Evolutionary conservation across 257 asterid genomes (phyloP), one percentile per base, ranked within the genome.

Genomic region (Nemophila menziesii): DNA sequence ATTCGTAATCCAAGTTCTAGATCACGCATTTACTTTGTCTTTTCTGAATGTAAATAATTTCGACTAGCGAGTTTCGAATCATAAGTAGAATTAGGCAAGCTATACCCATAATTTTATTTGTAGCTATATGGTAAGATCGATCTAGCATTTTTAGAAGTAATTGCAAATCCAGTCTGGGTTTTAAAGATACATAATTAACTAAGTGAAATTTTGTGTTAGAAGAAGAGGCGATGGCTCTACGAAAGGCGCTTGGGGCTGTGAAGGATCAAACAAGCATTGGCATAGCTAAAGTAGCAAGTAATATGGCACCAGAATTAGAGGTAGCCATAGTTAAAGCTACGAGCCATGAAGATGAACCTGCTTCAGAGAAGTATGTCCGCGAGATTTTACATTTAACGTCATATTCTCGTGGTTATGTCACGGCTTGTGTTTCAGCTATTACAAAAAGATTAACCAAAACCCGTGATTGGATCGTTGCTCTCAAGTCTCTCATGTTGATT

Each of bases 241-340:
- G 86, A 16, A 77, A 77, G 48, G 86, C 86, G 39, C 70, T 77
- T 19, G 86, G 86, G 22, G 78, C 86, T 19, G 79, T 77, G 62
- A 77, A 77, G 73, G 82, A 77, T 34, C 86, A 77, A 46, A 70
- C 82, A 5, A 77, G 86, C 55, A 77, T 77, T 41, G 74, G 86
- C 11, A 56, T 77, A 3, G 86, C 81, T 0, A 77, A 77, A 55
- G 86, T 77, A 0, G 70, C 86, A 5, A 64, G 77, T 62, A 77
- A 77, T 56, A 58, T 65, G 72, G 79, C 86, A 19, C 82, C 86
- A 20, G 82, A 73, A 55, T 72, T 77, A 26, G 74, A 77, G 36
- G 82, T 77, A 0, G 70, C 77, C 46, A 57, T 77, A 20, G 79
- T 77, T 21, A 77, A 77, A 64, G 87, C 87, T 11, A 77, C 87